Conservation (phyloP, 2,329 filamentous ascomycete species). For the Knufia fluminis region DNA sequence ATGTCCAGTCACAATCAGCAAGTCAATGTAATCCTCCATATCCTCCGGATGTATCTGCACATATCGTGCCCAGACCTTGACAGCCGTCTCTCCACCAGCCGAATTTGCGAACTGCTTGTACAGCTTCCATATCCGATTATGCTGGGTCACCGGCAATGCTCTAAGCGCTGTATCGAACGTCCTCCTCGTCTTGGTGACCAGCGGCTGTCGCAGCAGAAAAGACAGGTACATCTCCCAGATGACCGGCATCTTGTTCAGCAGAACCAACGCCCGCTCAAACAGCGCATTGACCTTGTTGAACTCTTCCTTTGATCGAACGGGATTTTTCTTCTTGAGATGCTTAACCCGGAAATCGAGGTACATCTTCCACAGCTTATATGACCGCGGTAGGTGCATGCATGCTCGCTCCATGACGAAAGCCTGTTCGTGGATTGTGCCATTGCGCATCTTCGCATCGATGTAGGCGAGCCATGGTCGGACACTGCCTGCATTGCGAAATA, state of each 20-base stretch:
- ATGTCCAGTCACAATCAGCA: constrained; percentile 68
- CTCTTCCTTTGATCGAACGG: constrained; percentile 67
- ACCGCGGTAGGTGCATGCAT: constrained; percentile 78
- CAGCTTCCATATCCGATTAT: constrained; percentile 88
- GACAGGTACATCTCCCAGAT: constrained; percentile 97
- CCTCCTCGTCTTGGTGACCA: constrained; percentile 74
- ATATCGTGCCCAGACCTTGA: constrained; percentile 90
- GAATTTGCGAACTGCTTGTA: constrained; percentile 88
- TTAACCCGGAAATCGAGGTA: constrained; percentile 79
- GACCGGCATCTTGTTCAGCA: constrained; percentile 96
- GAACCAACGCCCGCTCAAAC: constrained; percentile 82
- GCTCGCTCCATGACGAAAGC: constrained; percentile 84
- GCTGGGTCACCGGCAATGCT: constrained; percentile 86
- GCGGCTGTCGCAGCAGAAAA: constrained; percentile 84
- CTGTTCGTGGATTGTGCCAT: constrained; percentile 78
- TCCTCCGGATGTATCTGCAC: constrained; percentile 97
- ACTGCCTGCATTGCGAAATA: constrained; percentile 73
- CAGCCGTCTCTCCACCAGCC: constrained; percentile 77
- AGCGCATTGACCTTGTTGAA: constrained; percentile 90
- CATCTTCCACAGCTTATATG: constrained; percentile 98
- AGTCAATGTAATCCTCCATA: constrained; percentile 86
- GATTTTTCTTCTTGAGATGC: constrained; percentile 73
- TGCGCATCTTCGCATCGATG: constrained; percentile 78
- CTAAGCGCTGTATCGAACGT: constrained; percentile 88
- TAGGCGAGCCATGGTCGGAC: constrained; percentile 94